Evolutionary conservation across 371 early-diverging fungal genomes (phyloP).

Genomic region (Rhizopus arrhizus): DNA sequence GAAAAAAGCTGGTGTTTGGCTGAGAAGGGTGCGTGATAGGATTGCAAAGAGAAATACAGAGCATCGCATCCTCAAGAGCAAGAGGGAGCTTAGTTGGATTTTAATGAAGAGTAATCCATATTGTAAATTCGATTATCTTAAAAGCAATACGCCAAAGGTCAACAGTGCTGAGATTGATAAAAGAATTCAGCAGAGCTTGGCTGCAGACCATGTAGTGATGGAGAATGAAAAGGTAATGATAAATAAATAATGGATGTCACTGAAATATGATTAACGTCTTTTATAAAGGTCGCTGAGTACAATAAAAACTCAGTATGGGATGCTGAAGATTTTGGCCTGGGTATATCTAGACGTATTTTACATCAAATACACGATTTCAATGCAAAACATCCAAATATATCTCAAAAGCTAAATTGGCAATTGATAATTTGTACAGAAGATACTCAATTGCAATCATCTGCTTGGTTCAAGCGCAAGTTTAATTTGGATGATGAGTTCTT

Average conservation of each 20-base stretch:
- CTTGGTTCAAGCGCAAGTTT: slow-evolving; percentile 40
- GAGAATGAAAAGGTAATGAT: slow-evolving; percentile 10
- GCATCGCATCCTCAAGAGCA: neutral
- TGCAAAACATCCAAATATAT: neutral
- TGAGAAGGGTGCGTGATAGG: slow-evolving; percentile 14
- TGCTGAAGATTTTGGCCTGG: slow-evolving; percentile 29
- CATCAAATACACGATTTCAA: slow-evolving; percentile 5
- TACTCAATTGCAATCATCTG: slow-evolving; percentile 13
- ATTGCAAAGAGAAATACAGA: slow-evolving; percentile 14
- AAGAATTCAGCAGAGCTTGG: slow-evolving; percentile 7
- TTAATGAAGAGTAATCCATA: slow-evolving; percentile 8
- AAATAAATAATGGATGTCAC: neutral
- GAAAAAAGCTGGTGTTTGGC: slow-evolving; percentile 7
- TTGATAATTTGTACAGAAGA: slow-evolving; percentile 27
- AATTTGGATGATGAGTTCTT: slow-evolving; percentile 29
- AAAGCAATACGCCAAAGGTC: neutral
- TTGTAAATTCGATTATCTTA: neutral
- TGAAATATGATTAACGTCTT: neutral
- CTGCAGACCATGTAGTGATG: slow-evolving; percentile 9
- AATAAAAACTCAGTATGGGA: slow-evolving; percentile 15
- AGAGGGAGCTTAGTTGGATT: slow-evolving; percentile 14
- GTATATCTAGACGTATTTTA: slow-evolving; percentile 28
- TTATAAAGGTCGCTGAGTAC: neutral
- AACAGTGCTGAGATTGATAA: slow-evolving; percentile 4
- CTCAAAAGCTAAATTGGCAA: slow-evolving; percentile 27